Evolutionary conservation across 164 flowering plant genomes (phyloP).

Genomic region (Magnolia kwangsiensis): DNA sequence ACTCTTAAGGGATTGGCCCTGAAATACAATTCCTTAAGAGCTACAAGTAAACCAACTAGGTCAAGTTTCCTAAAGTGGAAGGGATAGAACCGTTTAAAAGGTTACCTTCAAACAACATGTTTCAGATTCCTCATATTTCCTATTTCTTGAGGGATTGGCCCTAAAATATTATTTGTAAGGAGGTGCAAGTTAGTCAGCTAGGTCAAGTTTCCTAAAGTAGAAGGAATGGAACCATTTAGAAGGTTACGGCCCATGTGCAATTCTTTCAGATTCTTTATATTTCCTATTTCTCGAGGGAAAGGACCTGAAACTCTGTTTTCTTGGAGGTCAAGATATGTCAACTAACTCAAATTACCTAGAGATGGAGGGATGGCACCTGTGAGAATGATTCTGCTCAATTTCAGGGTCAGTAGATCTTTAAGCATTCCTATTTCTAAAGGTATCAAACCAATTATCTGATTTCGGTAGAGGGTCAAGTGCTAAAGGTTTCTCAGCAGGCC

Average conservation of each 20-base stretch:
- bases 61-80: background rate
- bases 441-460: background rate
- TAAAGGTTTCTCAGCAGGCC: slow-evolving; percentile 15
- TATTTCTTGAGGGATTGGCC: slow-evolving; percentile 25
- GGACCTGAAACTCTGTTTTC: background rate
- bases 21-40: slow-evolving; percentile 24
- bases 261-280: background rate
- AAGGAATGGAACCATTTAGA: background rate
- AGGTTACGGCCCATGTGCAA: background rate
- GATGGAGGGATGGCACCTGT: background rate
- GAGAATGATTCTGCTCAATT: slow-evolving; percentile 37
- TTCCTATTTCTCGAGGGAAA: background rate
- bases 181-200: slow-evolving; percentile 5
- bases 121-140: background rate
- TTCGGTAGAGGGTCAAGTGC: slow-evolving; percentile 5
- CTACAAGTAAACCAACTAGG: slow-evolving; percentile 2
- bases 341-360: background rate
- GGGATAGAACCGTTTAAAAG: background rate
- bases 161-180: slow-evolving; percentile 28
- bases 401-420: slow-evolving; percentile 16
- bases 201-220: background rate
- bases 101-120: background rate
- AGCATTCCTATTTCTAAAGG: slow-evolving; percentile 30
- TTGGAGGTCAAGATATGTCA: background rate
- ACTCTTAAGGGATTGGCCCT: slow-evolving; percentile 29